Conservation (phyloP, 2,329 filamentous ascomycete species). For the Exophiala sideris region DNA sequence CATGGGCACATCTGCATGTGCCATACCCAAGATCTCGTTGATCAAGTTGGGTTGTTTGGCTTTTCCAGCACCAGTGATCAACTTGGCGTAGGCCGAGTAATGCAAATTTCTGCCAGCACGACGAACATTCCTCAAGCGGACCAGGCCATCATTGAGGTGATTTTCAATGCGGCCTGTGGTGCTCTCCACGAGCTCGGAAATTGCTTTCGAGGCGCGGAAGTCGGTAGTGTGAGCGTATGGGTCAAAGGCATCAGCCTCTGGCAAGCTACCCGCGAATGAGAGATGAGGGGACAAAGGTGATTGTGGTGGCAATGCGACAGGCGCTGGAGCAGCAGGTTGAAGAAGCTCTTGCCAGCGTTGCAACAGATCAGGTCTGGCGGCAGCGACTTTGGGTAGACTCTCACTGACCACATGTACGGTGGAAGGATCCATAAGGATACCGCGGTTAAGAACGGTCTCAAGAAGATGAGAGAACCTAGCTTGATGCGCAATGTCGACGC, state of each 20-base stretch:
- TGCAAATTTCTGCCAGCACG: conserved; percentile 85
- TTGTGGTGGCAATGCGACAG: conserved; percentile 31
- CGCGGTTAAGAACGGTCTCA: conserved; percentile 53
- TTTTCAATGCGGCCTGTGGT: conserved; percentile 68
- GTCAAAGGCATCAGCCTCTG: conserved; percentile 79
- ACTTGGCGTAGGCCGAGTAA: conserved; percentile 94
- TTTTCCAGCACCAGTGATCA: conserved; percentile 86
- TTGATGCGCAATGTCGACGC: conserved; percentile 55
- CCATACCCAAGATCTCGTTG: conserved; percentile 84
- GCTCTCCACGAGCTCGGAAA: conserved; percentile 85
- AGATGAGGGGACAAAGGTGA: conserved; percentile 47
- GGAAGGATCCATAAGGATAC: conserved; percentile 53
- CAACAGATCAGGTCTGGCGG: conserved; percentile 44
- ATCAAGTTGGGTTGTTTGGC: conserved; percentile 77
- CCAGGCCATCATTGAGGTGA: conserved; percentile 74
- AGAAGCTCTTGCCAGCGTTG: conserved; percentile 58
- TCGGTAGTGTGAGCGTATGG: conserved; percentile 88
- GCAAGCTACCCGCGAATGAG: conserved; percentile 54
- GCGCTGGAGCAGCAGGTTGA: conserved; percentile 37
- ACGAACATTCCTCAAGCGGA: conserved; percentile 87
- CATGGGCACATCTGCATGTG: conserved; percentile 81
- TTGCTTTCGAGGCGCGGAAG: conserved; percentile 86
- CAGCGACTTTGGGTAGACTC: conserved; percentile 52
- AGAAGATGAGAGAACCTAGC: conserved; percentile 61
- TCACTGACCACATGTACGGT: conserved; percentile 58